Evolutionary conservation across 768 basidiomycete genomes (phyloP).

Genomic region (Royoungia palumana): DNA sequence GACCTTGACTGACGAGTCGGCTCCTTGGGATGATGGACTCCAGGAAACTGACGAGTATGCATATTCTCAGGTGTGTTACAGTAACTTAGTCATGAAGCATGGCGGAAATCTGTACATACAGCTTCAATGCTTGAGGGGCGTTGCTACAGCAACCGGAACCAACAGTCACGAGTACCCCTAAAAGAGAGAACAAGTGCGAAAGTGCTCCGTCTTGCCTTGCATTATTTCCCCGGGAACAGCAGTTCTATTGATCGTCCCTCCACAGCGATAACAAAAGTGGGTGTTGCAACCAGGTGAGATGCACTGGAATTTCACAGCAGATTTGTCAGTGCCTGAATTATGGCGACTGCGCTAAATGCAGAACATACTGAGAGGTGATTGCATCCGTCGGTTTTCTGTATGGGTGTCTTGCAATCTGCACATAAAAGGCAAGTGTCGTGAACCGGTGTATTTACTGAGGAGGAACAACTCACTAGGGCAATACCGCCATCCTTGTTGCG

Average conservation of each 20-base stretch:
- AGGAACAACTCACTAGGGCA: conserved; percentile 48
- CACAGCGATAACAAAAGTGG: conserved; percentile 55
- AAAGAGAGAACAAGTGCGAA: conserved; percentile 25
- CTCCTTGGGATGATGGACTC: no score
- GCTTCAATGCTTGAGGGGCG: no score
- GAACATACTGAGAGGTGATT: conserved; percentile 56
- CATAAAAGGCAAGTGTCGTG: not conserved
- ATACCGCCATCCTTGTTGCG: conserved; percentile 54
- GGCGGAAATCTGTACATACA: no score
- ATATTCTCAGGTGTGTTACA: conserved; percentile 1
- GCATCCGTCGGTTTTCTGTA: conserved; percentile 51
- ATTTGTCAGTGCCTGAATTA: not conserved
- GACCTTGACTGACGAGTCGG: not conserved
- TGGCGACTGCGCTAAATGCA: not conserved
- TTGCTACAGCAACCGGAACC: not conserved
- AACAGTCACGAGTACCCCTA: conserved; percentile 7
- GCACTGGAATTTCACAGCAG: conserved; percentile 35
- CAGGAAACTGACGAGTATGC: not conserved
- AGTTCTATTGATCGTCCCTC: conserved; percentile 41
- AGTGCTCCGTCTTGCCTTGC: conserved; percentile 33
- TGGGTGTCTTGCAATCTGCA: conserved; percentile 45
- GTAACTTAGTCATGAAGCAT: no score
- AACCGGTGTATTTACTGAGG: not conserved
- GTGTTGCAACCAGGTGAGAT: conserved; percentile 56
- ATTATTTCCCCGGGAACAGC: conserved; percentile 32